phyloP scores from a whole-genome alignment of 352 stramenopile genomes.

The Phytopythium helicoides region DNA sequence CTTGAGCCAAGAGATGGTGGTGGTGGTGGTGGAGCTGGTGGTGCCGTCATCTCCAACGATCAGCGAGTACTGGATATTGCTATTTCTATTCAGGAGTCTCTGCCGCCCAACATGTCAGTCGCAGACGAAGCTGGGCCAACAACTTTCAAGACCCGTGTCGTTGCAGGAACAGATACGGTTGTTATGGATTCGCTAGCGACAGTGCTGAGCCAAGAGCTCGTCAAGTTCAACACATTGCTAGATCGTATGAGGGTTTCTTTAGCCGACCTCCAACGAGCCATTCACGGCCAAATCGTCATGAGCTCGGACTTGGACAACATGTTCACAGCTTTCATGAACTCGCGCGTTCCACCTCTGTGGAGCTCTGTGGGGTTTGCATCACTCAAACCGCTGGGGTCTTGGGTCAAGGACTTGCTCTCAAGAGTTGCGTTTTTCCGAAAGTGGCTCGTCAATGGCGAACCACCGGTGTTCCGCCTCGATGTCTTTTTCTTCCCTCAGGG shows the following conservation, averaged over 20 bases:
- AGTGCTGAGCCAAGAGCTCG: conserved; percentile 91
- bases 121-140: conserved; percentile 84
- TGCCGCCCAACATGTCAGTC: conserved; percentile 62
- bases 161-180: conserved; percentile 57
- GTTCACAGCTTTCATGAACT: conserved; percentile 93
- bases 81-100: conserved; percentile 59
- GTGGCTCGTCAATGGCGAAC: conserved; percentile 91
- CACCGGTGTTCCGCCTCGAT: conserved; percentile 87
- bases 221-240: conserved; percentile 93
- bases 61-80: conserved; percentile 82
- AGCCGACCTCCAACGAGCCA: conserved; percentile 72
- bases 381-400: conserved; percentile 91
- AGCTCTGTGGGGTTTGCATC: conserved; percentile 88
- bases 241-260: conserved; percentile 81
- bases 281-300: conserved; percentile 93
- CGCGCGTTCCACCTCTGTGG: conserved; percentile 90
- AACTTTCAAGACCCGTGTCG: conserved; percentile 89
- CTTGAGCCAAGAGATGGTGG: conserved; percentile 85
- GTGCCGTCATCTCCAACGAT: conserved; percentile 74
- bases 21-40: conserved; percentile 25
- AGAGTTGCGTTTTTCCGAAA: conserved; percentile 91
- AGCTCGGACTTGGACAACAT: conserved; percentile 95
- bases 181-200: conserved; percentile 93
- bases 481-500: conserved; percentile 96
- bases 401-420: conserved; percentile 88